Evolutionary conservation across 2,329 filamentous ascomycete species (phyloP).

Genomic region (Venturia effusa): DNA sequence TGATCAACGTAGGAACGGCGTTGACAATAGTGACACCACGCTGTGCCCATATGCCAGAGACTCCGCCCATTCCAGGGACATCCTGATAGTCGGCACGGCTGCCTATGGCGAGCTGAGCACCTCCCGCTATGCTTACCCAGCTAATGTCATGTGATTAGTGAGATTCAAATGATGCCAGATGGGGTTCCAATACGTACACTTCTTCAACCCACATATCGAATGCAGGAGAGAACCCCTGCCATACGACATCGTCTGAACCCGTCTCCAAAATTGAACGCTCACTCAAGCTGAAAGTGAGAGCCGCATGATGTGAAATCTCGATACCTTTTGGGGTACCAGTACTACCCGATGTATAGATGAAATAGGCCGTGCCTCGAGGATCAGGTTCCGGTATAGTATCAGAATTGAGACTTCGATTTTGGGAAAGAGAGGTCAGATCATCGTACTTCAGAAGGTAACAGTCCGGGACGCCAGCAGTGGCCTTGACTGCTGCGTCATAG

Average conservation of each 20-base stretch:
- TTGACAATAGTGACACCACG: slow-evolving; percentile 14
- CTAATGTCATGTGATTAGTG: slow-evolving; percentile 3
- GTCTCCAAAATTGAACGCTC: slow-evolving; percentile 8
- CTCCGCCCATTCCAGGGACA: background rate
- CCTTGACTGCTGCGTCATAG: background rate
- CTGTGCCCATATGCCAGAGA: slow-evolving; percentile 9
- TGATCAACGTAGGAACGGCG: slow-evolving; percentile 11
- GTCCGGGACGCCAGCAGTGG: background rate
- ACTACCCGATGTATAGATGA: slow-evolving; percentile 79
- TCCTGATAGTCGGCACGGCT: background rate
- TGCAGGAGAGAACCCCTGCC: slow-evolving; percentile 21
- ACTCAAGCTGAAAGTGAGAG: slow-evolving; percentile 37
- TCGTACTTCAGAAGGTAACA: background rate
- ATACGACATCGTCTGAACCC: slow-evolving; percentile 4
- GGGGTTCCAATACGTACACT: slow-evolving; percentile 9
- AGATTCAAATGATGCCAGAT: background rate
- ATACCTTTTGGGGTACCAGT: slow-evolving; percentile 86
- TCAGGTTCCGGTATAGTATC: background rate
- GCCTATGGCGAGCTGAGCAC: background rate
- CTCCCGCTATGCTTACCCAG: slow-evolving; percentile 9
- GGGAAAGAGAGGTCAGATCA: background rate
- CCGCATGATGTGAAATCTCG: slow-evolving; percentile 73
- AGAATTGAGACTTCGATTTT: background rate
- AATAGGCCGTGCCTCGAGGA: slow-evolving; percentile 51
- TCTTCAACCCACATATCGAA: slow-evolving; percentile 17